Conservation (phyloP, 2,329 filamentous ascomycete species). For the Epichloe coenophiala region DNA sequence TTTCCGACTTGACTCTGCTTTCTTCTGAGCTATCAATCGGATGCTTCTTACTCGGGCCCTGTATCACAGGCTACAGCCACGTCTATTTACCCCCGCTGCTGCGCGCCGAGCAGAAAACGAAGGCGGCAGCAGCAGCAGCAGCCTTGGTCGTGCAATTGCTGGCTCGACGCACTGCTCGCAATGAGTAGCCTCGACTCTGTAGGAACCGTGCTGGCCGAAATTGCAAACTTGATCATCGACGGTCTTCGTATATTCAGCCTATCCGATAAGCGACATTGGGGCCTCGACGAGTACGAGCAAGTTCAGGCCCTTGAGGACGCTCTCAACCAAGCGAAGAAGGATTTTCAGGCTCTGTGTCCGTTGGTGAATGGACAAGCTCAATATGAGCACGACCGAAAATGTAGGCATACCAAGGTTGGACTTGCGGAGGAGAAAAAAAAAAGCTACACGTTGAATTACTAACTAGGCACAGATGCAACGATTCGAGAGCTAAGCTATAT, state of each 20-base stretch:
- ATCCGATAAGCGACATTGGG: conserved; percentile 46
- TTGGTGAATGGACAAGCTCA: conserved; percentile 43
- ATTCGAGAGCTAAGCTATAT: conserved; percentile 35
- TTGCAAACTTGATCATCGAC: conserved; percentile 40
- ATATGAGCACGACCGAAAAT: conserved; percentile 42
- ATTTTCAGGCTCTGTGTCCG: conserved; percentile 44
- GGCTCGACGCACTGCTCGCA: conserved; percentile 8
- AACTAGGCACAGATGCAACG: conserved; percentile 30
- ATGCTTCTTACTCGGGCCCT: neutral
- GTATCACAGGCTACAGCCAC: too few species aligned
- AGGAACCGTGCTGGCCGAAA: conserved; percentile 43
- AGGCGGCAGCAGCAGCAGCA: neutral
- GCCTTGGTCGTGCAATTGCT: neutral
- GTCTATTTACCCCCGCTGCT: neutral
- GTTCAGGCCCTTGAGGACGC: conserved; percentile 37
- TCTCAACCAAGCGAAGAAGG: conserved; percentile 45
- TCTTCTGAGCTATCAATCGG: neutral
- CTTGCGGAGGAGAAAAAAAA: neutral
- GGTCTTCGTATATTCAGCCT: conserved; percentile 40
- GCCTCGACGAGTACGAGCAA: conserved; percentile 46
- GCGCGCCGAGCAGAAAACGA: neutral
- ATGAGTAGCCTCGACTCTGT: conserved; percentile 36
- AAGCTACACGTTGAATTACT: neutral
- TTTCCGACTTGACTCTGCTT: neutral
- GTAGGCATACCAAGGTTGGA: conserved; percentile 21